Evolutionary conservation across 331 rosid species (phyloP).

Genomic region (Spiraea crenata): DNA sequence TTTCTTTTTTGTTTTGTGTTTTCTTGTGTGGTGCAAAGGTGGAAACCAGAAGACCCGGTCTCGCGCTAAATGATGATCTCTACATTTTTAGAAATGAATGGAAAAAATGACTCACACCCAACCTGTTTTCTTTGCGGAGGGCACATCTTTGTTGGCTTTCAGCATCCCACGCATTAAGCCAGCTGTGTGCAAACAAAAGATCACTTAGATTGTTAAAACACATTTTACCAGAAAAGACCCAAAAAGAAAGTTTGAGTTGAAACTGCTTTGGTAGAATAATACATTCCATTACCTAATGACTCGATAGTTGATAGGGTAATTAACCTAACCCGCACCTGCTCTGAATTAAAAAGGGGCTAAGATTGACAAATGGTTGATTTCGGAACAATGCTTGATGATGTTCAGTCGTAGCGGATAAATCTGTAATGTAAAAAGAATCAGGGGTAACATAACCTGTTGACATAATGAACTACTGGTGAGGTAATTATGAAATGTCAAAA

Average conservation of each 20-base stretch:
- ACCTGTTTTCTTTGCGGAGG: conserved; percentile 13
- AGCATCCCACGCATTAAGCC: conserved; percentile 18
- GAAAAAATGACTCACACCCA: neutral
- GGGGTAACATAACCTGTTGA: too few relatives aligned
- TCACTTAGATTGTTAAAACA: neutral
- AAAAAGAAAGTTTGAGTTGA: neutral
- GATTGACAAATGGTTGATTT: too few relatives aligned
- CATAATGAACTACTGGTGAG: too few relatives aligned
- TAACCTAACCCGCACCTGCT: too few relatives aligned
- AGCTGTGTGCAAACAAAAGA: neutral
- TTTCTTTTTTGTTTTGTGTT: neutral
- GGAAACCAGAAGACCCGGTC: conserved; percentile 54
- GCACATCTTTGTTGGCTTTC: conserved; percentile 7
- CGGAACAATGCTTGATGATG: too few relatives aligned
- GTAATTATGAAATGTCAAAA: too few relatives aligned
- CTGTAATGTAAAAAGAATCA: too few relatives aligned
- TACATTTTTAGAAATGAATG: conserved; percentile 44
- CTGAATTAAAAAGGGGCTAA: too few relatives aligned
- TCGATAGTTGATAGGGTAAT: too few relatives aligned
- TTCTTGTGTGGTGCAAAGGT: conserved; percentile 24
- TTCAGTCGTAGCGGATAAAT: too few relatives aligned
- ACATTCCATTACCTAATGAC: too few relatives aligned
- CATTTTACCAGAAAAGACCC: neutral
- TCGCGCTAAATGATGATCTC: conserved; percentile 39
- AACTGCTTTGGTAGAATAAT: too few relatives aligned